Evolutionary conservation across 2,329 filamentous ascomycete species (phyloP).

Genomic region (Fusarium sororula): DNA sequence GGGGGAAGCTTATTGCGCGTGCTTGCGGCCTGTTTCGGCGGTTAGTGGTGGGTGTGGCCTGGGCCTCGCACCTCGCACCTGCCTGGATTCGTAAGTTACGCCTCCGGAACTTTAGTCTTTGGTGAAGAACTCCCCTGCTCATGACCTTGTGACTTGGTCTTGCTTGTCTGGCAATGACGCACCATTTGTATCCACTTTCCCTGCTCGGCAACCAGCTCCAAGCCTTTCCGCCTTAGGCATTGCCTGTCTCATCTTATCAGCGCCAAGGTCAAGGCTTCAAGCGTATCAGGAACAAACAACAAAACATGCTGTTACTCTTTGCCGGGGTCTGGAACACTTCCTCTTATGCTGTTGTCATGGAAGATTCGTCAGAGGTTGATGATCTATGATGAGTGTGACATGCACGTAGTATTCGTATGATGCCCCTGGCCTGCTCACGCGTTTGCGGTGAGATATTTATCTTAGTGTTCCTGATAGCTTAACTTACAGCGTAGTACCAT

Average conservation of each 20-base stretch:
- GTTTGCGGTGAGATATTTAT: slow-evolving; percentile 8
- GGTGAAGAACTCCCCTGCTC: slow-evolving; percentile 23
- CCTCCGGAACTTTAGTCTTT: slow-evolving; percentile 22
- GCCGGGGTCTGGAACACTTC: slow-evolving; percentile 2
- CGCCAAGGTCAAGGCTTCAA: neutral
- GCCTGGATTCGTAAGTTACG: slow-evolving; percentile 35
- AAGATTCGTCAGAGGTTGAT: slow-evolving; percentile 5
- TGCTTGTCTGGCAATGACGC: slow-evolving; percentile 40
- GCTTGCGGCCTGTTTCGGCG: slow-evolving; percentile 41
- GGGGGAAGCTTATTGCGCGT: slow-evolving; percentile 39
- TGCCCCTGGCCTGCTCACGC: slow-evolving; percentile 14
- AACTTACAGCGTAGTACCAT: neutral
- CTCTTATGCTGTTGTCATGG: slow-evolving; percentile 21
- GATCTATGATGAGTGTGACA: neutral
- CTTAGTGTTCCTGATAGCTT: slow-evolving; percentile 12
- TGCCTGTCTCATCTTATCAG: slow-evolving; percentile 29
- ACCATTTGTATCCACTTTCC: slow-evolving; percentile 40
- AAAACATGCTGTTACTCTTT: slow-evolving; percentile 9
- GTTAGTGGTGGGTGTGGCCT: slow-evolving; percentile 13
- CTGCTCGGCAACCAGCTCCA: slow-evolving; percentile 40
- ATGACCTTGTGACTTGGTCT: slow-evolving; percentile 39
- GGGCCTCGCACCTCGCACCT: slow-evolving; percentile 28
- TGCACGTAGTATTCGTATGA: slow-evolving; percentile 2
- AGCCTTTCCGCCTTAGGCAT: slow-evolving; percentile 44
- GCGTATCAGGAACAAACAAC: slow-evolving; percentile 32